Evolutionary conservation across 163 green algal species (phyloP).

Genomic region (Scenedesmus sp.): DNA sequence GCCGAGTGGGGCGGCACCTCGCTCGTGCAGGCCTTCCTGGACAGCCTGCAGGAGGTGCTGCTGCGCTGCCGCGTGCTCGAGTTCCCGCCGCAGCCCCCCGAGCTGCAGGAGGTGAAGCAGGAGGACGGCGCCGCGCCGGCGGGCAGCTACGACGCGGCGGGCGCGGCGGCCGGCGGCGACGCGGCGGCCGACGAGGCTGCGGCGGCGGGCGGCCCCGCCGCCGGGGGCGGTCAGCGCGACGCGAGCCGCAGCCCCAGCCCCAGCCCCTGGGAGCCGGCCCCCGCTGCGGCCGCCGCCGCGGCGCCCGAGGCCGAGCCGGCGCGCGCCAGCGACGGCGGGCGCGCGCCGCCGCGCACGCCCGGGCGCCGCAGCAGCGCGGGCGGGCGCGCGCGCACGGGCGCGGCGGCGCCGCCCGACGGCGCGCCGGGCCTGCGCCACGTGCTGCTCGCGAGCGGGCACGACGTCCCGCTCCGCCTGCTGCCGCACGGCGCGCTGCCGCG

Average conservation of each 20-base stretch:
- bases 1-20: constrained; percentile 30
- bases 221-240: too few species aligned
- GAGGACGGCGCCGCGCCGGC: not conserved
- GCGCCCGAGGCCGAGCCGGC: too few species aligned
- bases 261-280: too few species aligned
- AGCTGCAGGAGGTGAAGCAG: constrained; percentile 20
- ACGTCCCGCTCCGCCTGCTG: constrained; percentile 37
- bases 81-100: not conserved
- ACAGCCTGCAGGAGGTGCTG: constrained; percentile 33
- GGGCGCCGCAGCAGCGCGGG: too few species aligned
- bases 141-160: not conserved
- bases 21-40: constrained; percentile 29
- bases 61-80: constrained; percentile 1
- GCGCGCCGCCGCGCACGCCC: too few species aligned
- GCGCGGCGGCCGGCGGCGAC: not conserved
- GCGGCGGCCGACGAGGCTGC: too few species aligned
- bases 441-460: constrained; percentile 29
- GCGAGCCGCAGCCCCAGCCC: too few species aligned
- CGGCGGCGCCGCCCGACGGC: too few species aligned
- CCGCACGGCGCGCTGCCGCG: not conserved
- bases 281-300: too few species aligned
- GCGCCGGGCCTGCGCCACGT: constrained; percentile 19
- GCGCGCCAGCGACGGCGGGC: too few species aligned
- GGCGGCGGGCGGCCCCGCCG: too few species aligned
- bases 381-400: too few species aligned